Evolutionary conservation across 345 rosid genomes (phyloP).

Genomic region (Salix purpurea): DNA sequence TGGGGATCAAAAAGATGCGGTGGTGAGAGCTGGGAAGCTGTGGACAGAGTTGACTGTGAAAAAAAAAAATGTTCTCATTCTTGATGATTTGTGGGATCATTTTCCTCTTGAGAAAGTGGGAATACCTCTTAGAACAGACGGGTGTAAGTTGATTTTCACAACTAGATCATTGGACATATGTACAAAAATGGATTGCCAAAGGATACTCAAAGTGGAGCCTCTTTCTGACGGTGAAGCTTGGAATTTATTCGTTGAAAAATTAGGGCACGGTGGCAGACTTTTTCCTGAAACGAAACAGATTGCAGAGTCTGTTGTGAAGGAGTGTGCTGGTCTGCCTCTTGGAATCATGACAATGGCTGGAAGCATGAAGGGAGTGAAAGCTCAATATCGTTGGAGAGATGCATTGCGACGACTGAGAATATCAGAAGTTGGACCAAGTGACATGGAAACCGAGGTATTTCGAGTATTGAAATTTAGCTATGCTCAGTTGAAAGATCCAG

Average conservation of each 20-base stretch:
- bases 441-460: neutral
- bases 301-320: neutral
- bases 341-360: neutral
- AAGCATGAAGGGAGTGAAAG: conserved; percentile 13
- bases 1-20: neutral
- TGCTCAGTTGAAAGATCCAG: neutral
- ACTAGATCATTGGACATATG: no score
- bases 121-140: no score
- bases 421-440: rapidly evolving
- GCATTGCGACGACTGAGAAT: neutral
- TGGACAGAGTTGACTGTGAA: neutral
- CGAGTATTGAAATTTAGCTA: neutral
- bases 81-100: conserved; percentile 8
- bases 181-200: no score
- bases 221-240: neutral
- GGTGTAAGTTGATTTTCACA: no score
- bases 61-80: neutral
- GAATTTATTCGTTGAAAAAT: neutral
- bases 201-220: no score
- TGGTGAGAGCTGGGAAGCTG: neutral
- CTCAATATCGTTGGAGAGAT: conserved; percentile 7
- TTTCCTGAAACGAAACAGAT: neutral
- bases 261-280: neutral
- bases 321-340: conserved; percentile 24
- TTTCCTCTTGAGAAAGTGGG: no score